Evolutionary conservation across 73 alveolate genomes (phyloP).

Genomic region (Paraurostyla sp.): DNA sequence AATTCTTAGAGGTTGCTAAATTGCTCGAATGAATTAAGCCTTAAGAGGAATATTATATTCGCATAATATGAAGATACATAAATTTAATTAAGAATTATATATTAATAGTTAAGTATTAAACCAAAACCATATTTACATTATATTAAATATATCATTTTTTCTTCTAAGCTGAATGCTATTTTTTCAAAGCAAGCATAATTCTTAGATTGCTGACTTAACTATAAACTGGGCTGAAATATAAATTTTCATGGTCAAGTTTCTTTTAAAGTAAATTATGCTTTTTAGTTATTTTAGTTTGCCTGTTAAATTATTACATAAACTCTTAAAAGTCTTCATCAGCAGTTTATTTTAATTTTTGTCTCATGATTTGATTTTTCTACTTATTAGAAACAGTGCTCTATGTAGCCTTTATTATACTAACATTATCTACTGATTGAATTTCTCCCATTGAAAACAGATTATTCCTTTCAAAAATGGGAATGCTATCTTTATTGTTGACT

Average conservation of each 20-base stretch:
- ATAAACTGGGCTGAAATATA: background rate
- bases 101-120: too few species aligned
- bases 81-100: too few species aligned
- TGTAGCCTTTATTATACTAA: too few species aligned
- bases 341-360: background rate
- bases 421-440: background rate
- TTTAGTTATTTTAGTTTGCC: background rate
- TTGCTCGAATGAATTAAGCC: background rate
- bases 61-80: background rate
- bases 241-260: background rate
- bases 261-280: background rate
- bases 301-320: background rate
- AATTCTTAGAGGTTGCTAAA: constrained; percentile 35
- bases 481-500: background rate
- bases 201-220: background rate
- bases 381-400: too few species aligned
- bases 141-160: too few species aligned
- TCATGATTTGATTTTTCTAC: background rate
- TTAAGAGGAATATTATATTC: background rate
- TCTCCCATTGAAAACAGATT: too few species aligned
- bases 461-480: background rate
- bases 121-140: too few species aligned
- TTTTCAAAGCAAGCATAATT: background rate
- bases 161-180: background rate
- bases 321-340: background rate